A percentile compares a stretch with the other conserved stretches of the same genome.
These are phyloP conservation scores for Claviceps africana DNA, from an alignment of 2,329 filamentous ascomycete species.

Conservation along the genomic window DNA sequence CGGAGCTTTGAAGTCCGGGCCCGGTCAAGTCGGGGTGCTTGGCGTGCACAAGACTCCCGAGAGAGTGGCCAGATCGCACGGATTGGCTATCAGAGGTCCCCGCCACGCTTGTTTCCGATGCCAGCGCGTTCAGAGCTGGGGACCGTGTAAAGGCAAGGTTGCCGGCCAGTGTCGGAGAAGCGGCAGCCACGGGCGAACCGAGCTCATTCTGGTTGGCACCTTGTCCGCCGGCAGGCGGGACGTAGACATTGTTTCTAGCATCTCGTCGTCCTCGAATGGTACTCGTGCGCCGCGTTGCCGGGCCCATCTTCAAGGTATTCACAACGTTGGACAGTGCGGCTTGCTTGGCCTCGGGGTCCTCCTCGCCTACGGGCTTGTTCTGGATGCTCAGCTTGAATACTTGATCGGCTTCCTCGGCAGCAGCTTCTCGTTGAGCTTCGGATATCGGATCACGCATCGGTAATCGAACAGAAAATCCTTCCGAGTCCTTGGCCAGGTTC, in stretches of 20 bases:
- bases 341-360: conserved; percentile 58
- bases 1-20: conserved; percentile 71
- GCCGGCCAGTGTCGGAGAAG: conserved; percentile 7
- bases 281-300: conserved; percentile 54
- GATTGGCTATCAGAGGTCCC: conserved; percentile 74
- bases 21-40: conserved; percentile 71
- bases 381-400: conserved; percentile 70
- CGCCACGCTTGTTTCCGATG: conserved; percentile 47
- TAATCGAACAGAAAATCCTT: conserved; percentile 63
- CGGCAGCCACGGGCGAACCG: conserved; percentile 1
- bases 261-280: conserved; percentile 82
- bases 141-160: conserved; percentile 19
- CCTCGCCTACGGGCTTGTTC: conserved; percentile 64
- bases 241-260: conserved; percentile 79
- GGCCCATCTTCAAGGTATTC: conserved; percentile 52
- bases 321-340: conserved; percentile 64
- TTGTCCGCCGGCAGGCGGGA: conserved; percentile 32
- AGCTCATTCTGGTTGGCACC: background rate
- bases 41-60: conserved; percentile 52
- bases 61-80: conserved; percentile 73
- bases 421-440: conserved; percentile 52
- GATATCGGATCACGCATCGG: conserved; percentile 52
- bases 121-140: conserved; percentile 38
- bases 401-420: conserved; percentile 45
- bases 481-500: conserved; percentile 44